These are phyloP conservation scores for Phytophthora macrochlamydospora DNA, from an alignment of 352 stramenopile genomes.

Conservation along the genomic window DNA sequence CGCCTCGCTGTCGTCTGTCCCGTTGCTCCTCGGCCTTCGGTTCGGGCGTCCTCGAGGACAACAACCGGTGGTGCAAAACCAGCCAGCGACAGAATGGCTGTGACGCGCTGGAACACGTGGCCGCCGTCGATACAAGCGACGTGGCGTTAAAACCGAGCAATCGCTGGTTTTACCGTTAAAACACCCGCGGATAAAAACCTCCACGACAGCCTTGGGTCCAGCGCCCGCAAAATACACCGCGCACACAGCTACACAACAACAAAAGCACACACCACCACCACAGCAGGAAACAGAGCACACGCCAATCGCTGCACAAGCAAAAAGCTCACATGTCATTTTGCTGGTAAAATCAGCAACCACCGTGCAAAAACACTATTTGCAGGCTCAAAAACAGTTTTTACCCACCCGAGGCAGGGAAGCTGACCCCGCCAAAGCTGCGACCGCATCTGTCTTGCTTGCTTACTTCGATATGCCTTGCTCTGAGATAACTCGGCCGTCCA, in stretches of 20 bases:
- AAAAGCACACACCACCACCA: slow-evolving; percentile 2
- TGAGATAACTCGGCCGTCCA: neutral
- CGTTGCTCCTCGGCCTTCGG: slow-evolving; percentile 14
- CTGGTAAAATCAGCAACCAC: slow-evolving; percentile 10
- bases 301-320: slow-evolving; percentile 13
- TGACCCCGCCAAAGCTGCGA: slow-evolving; percentile 4
- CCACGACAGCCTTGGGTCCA: too few species aligned
- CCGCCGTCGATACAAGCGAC: slow-evolving; percentile 23
- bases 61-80: slow-evolving; percentile 2
- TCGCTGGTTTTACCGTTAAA: neutral
- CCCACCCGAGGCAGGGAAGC: slow-evolving; percentile 32
- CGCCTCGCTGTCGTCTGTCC: slow-evolving; percentile 32
- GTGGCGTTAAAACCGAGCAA: slow-evolving; percentile 15
- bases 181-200: too few species aligned
- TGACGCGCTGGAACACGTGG: slow-evolving; percentile 32
- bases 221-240: too few species aligned
- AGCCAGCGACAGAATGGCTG: slow-evolving; percentile 13
- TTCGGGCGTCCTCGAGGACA: slow-evolving; percentile 4
- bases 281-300: slow-evolving; percentile 15
- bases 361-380: slow-evolving; percentile 5
- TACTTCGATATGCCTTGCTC: slow-evolving; percentile 2
- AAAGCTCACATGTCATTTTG: slow-evolving; percentile 28
- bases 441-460: slow-evolving; percentile 3
- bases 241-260: neutral
- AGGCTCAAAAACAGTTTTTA: slow-evolving; percentile 4